A percentile compares a stretch with the other conserved stretches of the same genome.
Conservation (phyloP, 2,329 filamentous ascomycete species). For the Fusarium miscanthi region DNA sequence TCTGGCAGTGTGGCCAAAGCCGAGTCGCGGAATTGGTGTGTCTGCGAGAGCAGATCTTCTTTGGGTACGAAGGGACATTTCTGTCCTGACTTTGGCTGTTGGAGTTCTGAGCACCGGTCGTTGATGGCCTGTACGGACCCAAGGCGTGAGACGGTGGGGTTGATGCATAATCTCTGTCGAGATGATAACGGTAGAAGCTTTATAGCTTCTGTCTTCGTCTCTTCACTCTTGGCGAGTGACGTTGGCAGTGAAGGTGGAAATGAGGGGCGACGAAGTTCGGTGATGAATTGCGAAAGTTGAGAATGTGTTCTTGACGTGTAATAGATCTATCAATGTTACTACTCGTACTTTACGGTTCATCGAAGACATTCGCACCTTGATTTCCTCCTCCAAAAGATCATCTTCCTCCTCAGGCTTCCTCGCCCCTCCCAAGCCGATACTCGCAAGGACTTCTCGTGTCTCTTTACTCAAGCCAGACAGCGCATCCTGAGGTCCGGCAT, state of each 20-base stretch:
- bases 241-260: slow-evolving; percentile 77
- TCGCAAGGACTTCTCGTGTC: slow-evolving; percentile 78
- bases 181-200: slow-evolving; percentile 89
- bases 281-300: slow-evolving; percentile 87
- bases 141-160: slow-evolving; percentile 80
- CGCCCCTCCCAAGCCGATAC: slow-evolving; percentile 62
- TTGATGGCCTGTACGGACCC: slow-evolving; percentile 85
- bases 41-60: slow-evolving; percentile 77
- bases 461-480: slow-evolving; percentile 75
- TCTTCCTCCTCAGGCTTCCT: slow-evolving; percentile 53
- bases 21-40: slow-evolving; percentile 86
- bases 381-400: slow-evolving; percentile 68
- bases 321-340: slow-evolving; percentile 70
- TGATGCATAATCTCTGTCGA: slow-evolving; percentile 90
- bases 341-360: slow-evolving; percentile 13
- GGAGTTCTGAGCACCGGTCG: slow-evolving; percentile 89
- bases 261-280: slow-evolving; percentile 80
- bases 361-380: slow-evolving; percentile 65
- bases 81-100: slow-evolving; percentile 70
- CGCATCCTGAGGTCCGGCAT: slow-evolving; percentile 50
- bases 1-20: slow-evolving; percentile 87
- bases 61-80: slow-evolving; percentile 82
- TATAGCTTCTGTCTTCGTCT: slow-evolving; percentile 57
- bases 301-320: slow-evolving; percentile 95
- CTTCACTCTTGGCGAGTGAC: slow-evolving; percentile 48